These are phyloP conservation scores for Neophaeococcomyces mojaviensis DNA, from an alignment of 2,329 filamentous ascomycete genomes.

Conservation along the genomic window DNA sequence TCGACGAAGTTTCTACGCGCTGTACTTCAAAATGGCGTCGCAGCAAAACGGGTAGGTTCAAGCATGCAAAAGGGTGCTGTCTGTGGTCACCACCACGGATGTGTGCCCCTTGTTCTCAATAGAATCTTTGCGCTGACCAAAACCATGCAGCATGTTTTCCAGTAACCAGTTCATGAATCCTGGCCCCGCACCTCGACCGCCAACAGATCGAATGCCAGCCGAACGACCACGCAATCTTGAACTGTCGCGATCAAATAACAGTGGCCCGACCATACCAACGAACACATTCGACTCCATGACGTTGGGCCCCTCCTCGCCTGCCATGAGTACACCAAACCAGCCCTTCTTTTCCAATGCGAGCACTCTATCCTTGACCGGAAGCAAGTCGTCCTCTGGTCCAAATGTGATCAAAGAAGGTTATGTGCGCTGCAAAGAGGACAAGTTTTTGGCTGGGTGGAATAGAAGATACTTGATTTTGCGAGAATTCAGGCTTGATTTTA, in stretches of 20 bases:
- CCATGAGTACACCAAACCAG: slow-evolving; percentile 53
- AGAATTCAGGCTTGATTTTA: slow-evolving; percentile 87
- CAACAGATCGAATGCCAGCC: slow-evolving; percentile 37
- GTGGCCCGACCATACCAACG: slow-evolving; percentile 52
- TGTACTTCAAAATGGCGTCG: slow-evolving; percentile 2
- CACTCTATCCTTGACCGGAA: slow-evolving; percentile 59
- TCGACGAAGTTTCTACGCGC: not conserved
- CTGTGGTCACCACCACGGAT: not conserved
- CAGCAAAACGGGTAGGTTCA: slow-evolving; percentile 10
- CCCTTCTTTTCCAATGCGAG: slow-evolving; percentile 64
- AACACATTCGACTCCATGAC: slow-evolving; percentile 63
- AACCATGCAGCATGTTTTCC: slow-evolving; percentile 48
- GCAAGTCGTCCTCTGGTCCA: slow-evolving; percentile 53
- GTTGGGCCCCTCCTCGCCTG: slow-evolving; percentile 53
- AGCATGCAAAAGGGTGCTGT: not conserved
- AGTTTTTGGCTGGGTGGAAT: slow-evolving; percentile 72
- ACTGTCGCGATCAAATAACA: slow-evolving; percentile 65
- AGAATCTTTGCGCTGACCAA: not conserved
- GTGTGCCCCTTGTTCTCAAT: not conserved
- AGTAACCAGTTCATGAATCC: slow-evolving; percentile 85
- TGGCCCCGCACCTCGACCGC: slow-evolving; percentile 85
- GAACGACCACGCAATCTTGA: slow-evolving; percentile 69
- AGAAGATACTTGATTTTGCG: slow-evolving; percentile 86
- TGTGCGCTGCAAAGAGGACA: slow-evolving; percentile 68
- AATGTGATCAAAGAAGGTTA: slow-evolving; percentile 61